Percentiles rank a stretch among this genome's conserved stretches.
Conservation (phyloP, 2,329 filamentous ascomycete genomes). For the Fusarium pseudoanthophilum region DNA sequence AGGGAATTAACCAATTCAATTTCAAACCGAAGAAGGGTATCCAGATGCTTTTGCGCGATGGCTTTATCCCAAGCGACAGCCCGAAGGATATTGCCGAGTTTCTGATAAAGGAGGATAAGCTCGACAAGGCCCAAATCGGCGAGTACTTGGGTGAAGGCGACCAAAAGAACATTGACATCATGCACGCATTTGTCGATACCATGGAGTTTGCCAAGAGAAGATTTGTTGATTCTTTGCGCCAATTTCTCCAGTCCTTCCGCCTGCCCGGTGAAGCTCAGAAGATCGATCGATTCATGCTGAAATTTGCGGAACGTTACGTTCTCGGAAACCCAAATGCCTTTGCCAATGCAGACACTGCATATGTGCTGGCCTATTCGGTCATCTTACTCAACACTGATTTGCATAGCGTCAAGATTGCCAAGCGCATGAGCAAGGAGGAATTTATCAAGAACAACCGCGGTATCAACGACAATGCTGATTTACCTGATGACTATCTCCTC, state of each 20-base stretch:
- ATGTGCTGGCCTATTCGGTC: slow-evolving; percentile 94
- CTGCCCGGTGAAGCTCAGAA: slow-evolving; percentile 97
- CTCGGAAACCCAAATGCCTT: slow-evolving; percentile 96
- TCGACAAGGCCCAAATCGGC: slow-evolving; percentile 92
- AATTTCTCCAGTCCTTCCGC: slow-evolving; percentile 94
- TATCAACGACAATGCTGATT: slow-evolving; percentile 94
- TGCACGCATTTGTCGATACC: slow-evolving; percentile 96
- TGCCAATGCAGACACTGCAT: slow-evolving; percentile 97
- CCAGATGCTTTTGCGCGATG: slow-evolving; percentile 82
- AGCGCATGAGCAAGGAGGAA: slow-evolving; percentile 93
- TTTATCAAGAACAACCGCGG: slow-evolving; percentile 99
- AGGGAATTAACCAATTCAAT: slow-evolving; percentile 92
- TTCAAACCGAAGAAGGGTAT: slow-evolving; percentile 97
- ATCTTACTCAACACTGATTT: slow-evolving; percentile 97
- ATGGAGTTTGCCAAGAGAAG: slow-evolving; percentile 94
- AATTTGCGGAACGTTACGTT: slow-evolving; percentile 96
- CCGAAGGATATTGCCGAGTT: slow-evolving; percentile 88
- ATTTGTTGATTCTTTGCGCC: slow-evolving; percentile 90
- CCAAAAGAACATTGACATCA: slow-evolving; percentile 91
- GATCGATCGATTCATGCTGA: slow-evolving; percentile 99
- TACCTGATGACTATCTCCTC: slow-evolving; percentile 91
- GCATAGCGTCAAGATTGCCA: slow-evolving; percentile 85
- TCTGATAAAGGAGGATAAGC: slow-evolving; percentile 79
- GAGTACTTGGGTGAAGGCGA: slow-evolving; percentile 97
- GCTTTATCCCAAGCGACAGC: slow-evolving; percentile 83